A percentile compares a stretch with the other conserved stretches of the same genome.
Evolutionary conservation across 129 eudicot species (phyloP).

Genomic region (Apium graveolens): DNA sequence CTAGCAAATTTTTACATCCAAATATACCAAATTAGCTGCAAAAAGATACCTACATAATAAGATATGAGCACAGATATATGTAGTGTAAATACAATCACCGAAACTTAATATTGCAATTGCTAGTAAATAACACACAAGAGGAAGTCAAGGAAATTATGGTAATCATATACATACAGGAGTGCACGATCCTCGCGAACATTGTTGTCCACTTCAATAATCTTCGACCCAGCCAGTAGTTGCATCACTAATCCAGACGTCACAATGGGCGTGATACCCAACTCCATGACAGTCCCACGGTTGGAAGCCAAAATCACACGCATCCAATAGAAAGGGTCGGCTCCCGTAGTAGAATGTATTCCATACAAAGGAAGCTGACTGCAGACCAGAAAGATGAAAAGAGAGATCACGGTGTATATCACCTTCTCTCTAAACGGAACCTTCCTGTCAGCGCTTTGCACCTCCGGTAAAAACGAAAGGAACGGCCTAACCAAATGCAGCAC

Average conservation of each 20-base stretch:
- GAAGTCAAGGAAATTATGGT: neutral
- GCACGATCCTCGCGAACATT: constrained; percentile 98
- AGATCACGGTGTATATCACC: constrained; percentile 86
- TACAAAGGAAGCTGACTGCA: constrained; percentile 97
- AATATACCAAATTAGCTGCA: too few species aligned
- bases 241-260: constrained; percentile 95
- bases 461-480: constrained; percentile 83
- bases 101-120: neutral
- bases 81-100: neutral
- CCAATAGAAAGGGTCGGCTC: constrained; percentile 98
- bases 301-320: constrained; percentile 98
- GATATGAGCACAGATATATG: neutral
- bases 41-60: too few species aligned
- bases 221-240: constrained; percentile 93
- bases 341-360: constrained; percentile 94
- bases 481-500: constrained; percentile 92
- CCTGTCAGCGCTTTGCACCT: constrained; percentile 92
- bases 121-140: neutral
- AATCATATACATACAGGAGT: constrained; percentile 51
- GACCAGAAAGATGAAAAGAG: constrained; percentile 84
- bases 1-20: neutral
- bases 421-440: constrained; percentile 95
- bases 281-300: constrained; percentile 98
- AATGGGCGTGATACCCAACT: constrained; percentile 92
- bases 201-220: constrained; percentile 97